Conservation (phyloP, 371 early-diverging fungal species). For the Mortierella sp. region DNA sequence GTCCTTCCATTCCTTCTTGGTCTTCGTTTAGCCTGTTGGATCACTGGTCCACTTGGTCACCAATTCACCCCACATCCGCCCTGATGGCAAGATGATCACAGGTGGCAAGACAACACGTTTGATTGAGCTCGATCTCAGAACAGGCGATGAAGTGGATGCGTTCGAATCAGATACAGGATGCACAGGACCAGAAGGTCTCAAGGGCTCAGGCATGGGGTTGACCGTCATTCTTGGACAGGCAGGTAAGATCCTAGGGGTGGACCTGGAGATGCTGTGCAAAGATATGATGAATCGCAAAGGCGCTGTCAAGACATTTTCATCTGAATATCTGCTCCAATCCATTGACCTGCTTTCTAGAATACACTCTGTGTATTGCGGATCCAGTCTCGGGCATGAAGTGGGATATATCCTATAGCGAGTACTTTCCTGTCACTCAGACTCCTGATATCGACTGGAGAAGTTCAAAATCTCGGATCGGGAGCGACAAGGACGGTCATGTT, state of each 20-base stretch:
- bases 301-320: too few species aligned
- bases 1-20: background rate
- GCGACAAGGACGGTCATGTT: conserved; percentile 25
- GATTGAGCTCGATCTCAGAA: conserved; percentile 25
- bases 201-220: conserved; percentile 8
- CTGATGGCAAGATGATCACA: conserved; percentile 38
- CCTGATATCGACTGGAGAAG: background rate
- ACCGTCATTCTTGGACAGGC: conserved; percentile 42
- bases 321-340: background rate
- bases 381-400: conserved; percentile 29
- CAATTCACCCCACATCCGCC: conserved; percentile 36
- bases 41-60: conserved; percentile 28
- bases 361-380: conserved; percentile 28
- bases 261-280: too few species aligned
- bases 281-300: too few species aligned
- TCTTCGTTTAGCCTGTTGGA: conserved; percentile 31
- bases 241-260: conserved; percentile 15
- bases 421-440: conserved; percentile 30
- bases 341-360: conserved; percentile 15
- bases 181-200: conserved; percentile 30
- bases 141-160: conserved; percentile 17
- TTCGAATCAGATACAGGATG: conserved; percentile 19
- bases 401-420: conserved; percentile 47
- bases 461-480: conserved; percentile 20
- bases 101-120: conserved; percentile 33